A percentile compares a stretch with the other conserved stretches of the same genome.
Conservation (phyloP, 768 basidiomycete species). For the Nidula microcarpa region DNA sequence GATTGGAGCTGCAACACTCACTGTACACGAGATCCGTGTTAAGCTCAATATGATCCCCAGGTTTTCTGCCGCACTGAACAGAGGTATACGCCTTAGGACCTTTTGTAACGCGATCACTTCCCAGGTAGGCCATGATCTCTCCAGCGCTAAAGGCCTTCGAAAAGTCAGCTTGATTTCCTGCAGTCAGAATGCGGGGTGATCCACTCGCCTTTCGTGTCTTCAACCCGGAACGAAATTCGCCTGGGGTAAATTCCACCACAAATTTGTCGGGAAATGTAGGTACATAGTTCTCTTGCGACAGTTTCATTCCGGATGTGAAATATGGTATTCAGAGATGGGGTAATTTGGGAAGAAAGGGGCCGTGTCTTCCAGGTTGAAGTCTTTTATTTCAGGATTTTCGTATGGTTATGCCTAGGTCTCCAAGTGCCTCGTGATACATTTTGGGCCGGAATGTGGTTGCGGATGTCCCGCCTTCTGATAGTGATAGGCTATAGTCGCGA, state of each 20-base stretch:
- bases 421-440: too few species aligned
- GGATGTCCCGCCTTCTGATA: background rate
- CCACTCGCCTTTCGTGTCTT: slow-evolving; percentile 27
- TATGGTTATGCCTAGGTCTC: background rate
- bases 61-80: slow-evolving; percentile 45
- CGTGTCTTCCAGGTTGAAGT: background rate
- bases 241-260: slow-evolving; percentile 30
- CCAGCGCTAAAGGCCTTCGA: slow-evolving; percentile 32
- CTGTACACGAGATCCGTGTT: slow-evolving; percentile 61
- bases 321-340: background rate
- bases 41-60: slow-evolving; percentile 49
- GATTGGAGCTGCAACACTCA: slow-evolving; percentile 18
- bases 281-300: slow-evolving; percentile 21
- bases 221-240: slow-evolving; percentile 32
- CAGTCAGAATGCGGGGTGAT: background rate
- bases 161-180: background rate
- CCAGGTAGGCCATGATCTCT: slow-evolving; percentile 28
- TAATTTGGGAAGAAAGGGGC: background rate
- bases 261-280: slow-evolving; percentile 28
- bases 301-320: slow-evolving; percentile 13
- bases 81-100: slow-evolving; percentile 43
- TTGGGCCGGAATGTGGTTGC: too few species aligned
- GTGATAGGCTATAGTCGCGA: background rate
- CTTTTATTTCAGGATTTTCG: background rate
- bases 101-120: slow-evolving; percentile 22